Conservation (phyloP, 805 yeast genomes). For the Candida sonorensis region DNA sequence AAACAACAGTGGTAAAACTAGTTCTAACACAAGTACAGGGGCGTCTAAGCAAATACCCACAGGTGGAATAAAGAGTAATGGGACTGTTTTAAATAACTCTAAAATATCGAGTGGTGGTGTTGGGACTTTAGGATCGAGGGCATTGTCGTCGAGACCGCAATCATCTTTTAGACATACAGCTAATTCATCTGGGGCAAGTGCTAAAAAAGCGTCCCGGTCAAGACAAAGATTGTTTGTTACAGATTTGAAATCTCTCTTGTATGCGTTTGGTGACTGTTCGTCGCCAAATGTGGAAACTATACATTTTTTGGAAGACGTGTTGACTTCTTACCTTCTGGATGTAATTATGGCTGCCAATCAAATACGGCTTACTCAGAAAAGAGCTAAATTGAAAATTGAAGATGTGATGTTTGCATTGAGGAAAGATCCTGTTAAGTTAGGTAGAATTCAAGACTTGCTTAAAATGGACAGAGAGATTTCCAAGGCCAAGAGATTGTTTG, state of each 20-base stretch:
- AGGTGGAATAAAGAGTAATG: no score
- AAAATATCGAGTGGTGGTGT: no score
- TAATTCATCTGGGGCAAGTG: no score
- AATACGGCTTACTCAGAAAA: constrained; percentile 40
- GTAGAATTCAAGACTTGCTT: constrained; percentile 61
- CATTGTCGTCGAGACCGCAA: no score
- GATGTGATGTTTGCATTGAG: constrained; percentile 68
- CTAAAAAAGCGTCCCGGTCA: constrained; percentile 10
- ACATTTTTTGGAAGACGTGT: constrained; percentile 59
- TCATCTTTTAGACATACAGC: no score
- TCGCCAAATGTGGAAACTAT: constrained; percentile 62
- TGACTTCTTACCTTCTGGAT: constrained; percentile 56
- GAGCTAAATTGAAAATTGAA: constrained; percentile 62
- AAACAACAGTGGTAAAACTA: no score
- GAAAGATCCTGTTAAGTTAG: constrained; percentile 58
- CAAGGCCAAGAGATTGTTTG: constrained; percentile 62
- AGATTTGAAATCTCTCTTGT: constrained; percentile 51
- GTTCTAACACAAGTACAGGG: no score
- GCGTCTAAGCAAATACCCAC: no score
- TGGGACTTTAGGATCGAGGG: no score
- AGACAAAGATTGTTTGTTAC: constrained; percentile 27
- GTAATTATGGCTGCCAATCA: constrained; percentile 43
- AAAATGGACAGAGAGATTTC: constrained; percentile 52
- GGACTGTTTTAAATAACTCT: no score
- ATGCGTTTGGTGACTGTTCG: constrained; percentile 69